Conservation (phyloP, 805 yeast species). For the Candida namnaoensis region DNA sequence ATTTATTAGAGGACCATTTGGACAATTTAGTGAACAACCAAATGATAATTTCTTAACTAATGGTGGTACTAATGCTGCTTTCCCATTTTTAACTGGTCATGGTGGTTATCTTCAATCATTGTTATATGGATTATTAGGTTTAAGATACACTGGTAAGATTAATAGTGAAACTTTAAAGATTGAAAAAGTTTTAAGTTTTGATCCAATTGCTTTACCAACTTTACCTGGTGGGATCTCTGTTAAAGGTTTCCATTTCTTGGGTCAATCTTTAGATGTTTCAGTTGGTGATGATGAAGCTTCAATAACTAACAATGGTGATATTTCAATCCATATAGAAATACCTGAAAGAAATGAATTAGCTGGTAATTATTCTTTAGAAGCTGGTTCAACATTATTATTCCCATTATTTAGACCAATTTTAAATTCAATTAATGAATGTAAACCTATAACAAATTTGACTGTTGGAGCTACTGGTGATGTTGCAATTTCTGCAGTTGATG, state of each 20-base stretch:
- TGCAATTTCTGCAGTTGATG: constrained; percentile 56
- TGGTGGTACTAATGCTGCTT: constrained; percentile 81
- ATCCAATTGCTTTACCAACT: constrained; percentile 49
- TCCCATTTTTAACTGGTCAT: constrained; percentile 82
- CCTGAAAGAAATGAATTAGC: constrained; percentile 37
- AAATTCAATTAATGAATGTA: constrained; percentile 55
- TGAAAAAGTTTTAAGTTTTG: constrained; percentile 46
- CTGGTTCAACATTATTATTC: constrained; percentile 34
- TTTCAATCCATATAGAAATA: constrained; percentile 35
- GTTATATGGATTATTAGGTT: constrained; percentile 67
- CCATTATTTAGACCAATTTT: constrained; percentile 43
- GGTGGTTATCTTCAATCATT: constrained; percentile 74
- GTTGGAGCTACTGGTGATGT: constrained; percentile 64
- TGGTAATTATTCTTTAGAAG: constrained; percentile 32
- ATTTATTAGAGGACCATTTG: constrained; percentile 70
- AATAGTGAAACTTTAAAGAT: constrained; percentile 30
- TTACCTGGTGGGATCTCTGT: constrained; percentile 52
- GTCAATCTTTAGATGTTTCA: constrained; percentile 45
- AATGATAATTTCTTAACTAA: constrained; percentile 56
- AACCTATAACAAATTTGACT: constrained; percentile 40
- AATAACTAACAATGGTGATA: constrained; percentile 34
- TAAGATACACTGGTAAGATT: constrained; percentile 41
- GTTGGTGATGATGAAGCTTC: constrained; percentile 39
- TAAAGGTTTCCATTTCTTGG: constrained; percentile 55
- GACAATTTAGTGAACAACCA: constrained; percentile 76